Evolutionary conservation across 1,139 yeast species (phyloP), one percentile per base, ranked within the genome.

Genomic region (Arxiozyma slooffiae): DNA sequence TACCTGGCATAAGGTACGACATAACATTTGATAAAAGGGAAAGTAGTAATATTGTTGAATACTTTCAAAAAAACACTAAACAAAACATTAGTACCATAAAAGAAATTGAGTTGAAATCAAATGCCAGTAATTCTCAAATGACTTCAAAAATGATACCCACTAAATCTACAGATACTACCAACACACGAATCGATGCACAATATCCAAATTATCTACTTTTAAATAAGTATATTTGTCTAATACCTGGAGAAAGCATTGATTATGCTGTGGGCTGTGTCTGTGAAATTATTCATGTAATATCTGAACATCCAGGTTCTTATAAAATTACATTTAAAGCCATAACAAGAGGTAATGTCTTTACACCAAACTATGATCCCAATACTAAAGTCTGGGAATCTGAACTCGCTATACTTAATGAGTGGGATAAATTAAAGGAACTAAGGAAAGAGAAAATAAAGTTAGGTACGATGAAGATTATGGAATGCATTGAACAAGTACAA

Each of bases 1-100:
- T 81, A 16, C 86, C 87, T 0, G 85, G 85, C 0, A 75, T 80
- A 47, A 72, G 79, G 30, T 81, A 81, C 63, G 75, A 78, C 53
- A 79, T 80, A 17, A 71, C 79, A 1, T 76, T 80, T 51, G 22
- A 45, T 22, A 23, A 21, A n/a, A n/a, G 7, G 7, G 36, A 36
- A 21, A 40, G 50, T 18, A n/a, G 21, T 16, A 30, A 44, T n/a
- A 44, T 48, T 17, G 36, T 44, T 34, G 45, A 44, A n/a, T 48
- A 44, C 36, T 48, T 44, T 45, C 37, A 48, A 9, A 22, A 34
- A 16, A 38, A 24, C 17, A 20, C 24, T 1, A 18, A 20, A 24
- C 21, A 20, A 16, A 41, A 38, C 21, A 24, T 47, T 16, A 46
- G 42, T 16, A 42, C 37, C 9, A 41, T 47, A 7, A 41, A 41